phyloP scores from a whole-genome alignment of 352 stramenopile species.

The Phytophthora europaea region DNA sequence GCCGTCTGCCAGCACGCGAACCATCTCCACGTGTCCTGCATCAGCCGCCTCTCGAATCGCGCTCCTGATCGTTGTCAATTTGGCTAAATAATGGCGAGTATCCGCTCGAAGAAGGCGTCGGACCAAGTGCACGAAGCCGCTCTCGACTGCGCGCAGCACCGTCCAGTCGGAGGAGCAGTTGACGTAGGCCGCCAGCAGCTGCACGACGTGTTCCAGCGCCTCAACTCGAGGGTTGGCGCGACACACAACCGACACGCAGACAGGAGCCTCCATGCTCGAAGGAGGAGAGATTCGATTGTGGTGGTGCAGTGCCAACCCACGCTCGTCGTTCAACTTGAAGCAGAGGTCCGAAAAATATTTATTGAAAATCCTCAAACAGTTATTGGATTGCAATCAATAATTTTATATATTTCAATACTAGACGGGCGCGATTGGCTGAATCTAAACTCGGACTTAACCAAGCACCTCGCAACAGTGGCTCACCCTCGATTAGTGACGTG shows the following conservation, averaged over 20 bases:
- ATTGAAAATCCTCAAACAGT: too few relatives aligned
- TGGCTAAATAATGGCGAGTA: conserved; percentile 29
- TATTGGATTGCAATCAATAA: too few relatives aligned
- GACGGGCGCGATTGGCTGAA: neutral
- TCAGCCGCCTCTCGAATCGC: conserved; percentile 48
- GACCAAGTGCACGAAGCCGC: conserved; percentile 54
- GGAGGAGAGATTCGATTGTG: conserved; percentile 23
- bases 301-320: conserved; percentile 18
- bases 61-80: conserved; percentile 14
- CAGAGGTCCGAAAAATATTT: too few relatives aligned
- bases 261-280: conserved; percentile 19
- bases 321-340: conserved; percentile 20
- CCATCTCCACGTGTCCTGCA: conserved; percentile 39
- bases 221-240: conserved; percentile 25
- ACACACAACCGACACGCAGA: conserved; percentile 31
- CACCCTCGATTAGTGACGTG: neutral
- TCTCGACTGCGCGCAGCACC: conserved; percentile 45
- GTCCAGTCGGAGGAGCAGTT: conserved; percentile 53
- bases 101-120: conserved; percentile 36
- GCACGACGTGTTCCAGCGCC: conserved; percentile 51
- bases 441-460: neutral
- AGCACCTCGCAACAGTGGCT: neutral
- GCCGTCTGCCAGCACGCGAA: conserved; percentile 8
- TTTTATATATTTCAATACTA: too few relatives aligned
- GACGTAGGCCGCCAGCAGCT: conserved; percentile 44